Conservation (phyloP, 768 basidiomycete genomes). For the Kwoniella sp. region DNA sequence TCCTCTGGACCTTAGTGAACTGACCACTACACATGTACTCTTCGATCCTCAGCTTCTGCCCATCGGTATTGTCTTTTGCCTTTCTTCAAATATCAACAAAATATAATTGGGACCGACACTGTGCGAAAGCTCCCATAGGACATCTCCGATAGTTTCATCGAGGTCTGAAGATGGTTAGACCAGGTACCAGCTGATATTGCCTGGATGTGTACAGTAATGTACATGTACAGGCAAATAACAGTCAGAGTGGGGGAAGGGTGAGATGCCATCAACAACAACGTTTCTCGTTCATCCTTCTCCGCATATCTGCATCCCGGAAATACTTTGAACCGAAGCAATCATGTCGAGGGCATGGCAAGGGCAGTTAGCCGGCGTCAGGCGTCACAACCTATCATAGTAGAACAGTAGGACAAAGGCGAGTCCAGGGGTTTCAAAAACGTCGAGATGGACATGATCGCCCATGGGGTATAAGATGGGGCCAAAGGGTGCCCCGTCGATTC, state of each 20-base stretch:
- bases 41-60: not conserved
- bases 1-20: not conserved
- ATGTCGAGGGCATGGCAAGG: not conserved
- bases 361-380: not conserved
- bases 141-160: not conserved
- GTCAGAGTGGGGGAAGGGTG: not conserved
- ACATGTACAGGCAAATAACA: not conserved
- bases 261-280: not conserved
- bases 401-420: too few relatives aligned
- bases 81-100: too few relatives aligned
- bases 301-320: not conserved
- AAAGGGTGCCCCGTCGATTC: not conserved
- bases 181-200: not conserved
- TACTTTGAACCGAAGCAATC: not conserved
- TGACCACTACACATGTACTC: too few relatives aligned
- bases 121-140: not conserved
- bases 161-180: not conserved
- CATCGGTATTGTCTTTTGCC: not conserved
- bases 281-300: not conserved
- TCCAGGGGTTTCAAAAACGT: too few relatives aligned
- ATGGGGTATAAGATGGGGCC: constrained; percentile 2
- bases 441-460: not conserved
- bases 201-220: too few relatives aligned
- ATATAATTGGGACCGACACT: too few relatives aligned
- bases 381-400: too few relatives aligned